Evolutionary conservation across 73 alveolate species (phyloP).

Genomic region (Stentor roeselii): DNA sequence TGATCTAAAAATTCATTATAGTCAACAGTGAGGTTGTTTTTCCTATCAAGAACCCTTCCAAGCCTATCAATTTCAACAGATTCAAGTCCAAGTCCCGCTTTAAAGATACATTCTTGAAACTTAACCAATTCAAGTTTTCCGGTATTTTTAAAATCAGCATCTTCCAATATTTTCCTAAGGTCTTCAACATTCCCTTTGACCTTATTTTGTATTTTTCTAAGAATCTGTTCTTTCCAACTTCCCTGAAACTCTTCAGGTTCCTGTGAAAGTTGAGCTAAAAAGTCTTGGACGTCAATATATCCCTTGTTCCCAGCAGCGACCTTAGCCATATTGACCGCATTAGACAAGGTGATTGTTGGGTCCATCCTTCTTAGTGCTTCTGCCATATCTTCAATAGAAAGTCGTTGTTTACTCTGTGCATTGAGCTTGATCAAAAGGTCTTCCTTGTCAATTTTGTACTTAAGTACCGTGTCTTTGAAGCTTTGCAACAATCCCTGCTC

Average conservation of each 20-base stretch:
- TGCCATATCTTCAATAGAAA: not conserved
- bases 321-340: constrained; percentile 26
- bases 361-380: constrained; percentile 5
- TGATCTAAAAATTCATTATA: not conserved
- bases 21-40: not conserved
- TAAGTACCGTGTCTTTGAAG: not conserved
- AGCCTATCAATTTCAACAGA: not conserved
- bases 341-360: not conserved
- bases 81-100: not conserved
- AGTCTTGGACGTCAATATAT: not conserved
- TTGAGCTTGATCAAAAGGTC: not conserved
- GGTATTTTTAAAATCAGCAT: constrained; percentile 8
- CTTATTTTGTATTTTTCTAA: constrained; percentile 20
- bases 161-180: not conserved
- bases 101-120: not conserved
- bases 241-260: constrained; percentile 16
- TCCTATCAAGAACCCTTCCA: not conserved
- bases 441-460: not conserved
- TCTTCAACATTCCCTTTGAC: constrained; percentile 14
- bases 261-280: not conserved
- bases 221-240: constrained; percentile 9
- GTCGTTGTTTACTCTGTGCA: not conserved
- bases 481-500: not conserved
- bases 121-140: constrained; percentile 10
- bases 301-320: constrained; percentile 14